Evolutionary conservation across 768 basidiomycete species (phyloP).

Genomic region (Russula compacta): DNA sequence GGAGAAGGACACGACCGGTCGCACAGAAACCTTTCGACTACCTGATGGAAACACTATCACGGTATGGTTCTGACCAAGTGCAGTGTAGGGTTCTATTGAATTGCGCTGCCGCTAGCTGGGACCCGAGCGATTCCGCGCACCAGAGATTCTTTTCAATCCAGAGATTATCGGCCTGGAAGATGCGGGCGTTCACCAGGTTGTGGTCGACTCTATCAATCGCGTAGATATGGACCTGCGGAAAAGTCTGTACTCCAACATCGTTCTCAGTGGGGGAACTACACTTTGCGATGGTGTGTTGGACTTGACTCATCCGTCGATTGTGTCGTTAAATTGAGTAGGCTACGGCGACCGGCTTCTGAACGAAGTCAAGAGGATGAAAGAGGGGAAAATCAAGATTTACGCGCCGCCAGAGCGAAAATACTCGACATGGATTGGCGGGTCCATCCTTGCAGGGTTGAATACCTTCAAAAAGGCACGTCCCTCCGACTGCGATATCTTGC

Average conservation of each 20-base stretch:
- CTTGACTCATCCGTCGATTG: conserved; percentile 19
- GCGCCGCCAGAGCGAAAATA: conserved; percentile 99
- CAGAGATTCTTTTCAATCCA: conserved; percentile 96
- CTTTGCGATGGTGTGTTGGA: conserved; percentile 67
- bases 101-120: conserved; percentile 56
- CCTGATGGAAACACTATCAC: conserved; percentile 91
- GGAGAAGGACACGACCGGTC: conserved; percentile 78
- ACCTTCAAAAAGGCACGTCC: conserved; percentile 91
- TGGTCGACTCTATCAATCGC: conserved; percentile 95
- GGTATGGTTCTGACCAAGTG: conserved; percentile 22
- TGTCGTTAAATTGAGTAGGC: conserved; percentile 39
- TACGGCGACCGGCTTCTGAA: conserved; percentile 95
- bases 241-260: conserved; percentile 91
- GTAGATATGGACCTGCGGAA: conserved; percentile 96
- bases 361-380: conserved; percentile 90
- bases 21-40: conserved; percentile 80
- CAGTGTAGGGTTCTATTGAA: neutral
- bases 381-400: conserved; percentile 98
- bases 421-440: conserved; percentile 95
- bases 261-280: conserved; percentile 93
- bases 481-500: neutral
- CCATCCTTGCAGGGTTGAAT: conserved; percentile 88
- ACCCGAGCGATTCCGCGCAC: conserved; percentile 90
- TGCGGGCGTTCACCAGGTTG: conserved; percentile 94
- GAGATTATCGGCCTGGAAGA: conserved; percentile 95